Percentiles rank a stretch among this genome's conserved stretches.
Conservation (phyloP, 2,329 filamentous ascomycete species). For the Karstenula rhodostoma region DNA sequence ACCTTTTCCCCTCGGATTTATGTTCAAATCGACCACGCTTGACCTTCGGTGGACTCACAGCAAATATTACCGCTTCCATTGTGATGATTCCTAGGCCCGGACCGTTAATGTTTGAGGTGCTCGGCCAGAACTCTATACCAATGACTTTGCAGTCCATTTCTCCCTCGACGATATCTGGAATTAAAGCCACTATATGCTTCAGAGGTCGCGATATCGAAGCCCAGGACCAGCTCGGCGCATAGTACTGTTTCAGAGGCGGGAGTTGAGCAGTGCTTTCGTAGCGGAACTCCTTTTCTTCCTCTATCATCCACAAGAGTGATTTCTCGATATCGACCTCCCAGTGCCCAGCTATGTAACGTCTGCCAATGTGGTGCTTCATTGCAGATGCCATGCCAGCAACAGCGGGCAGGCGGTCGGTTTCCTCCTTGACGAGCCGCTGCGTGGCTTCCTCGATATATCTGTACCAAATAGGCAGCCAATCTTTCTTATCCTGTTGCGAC, state of each 20-base stretch:
- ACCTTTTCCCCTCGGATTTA: background rate
- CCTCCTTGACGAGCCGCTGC: background rate
- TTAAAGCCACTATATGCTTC: no score
- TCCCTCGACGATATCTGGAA: no score
- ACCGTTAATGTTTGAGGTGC: background rate
- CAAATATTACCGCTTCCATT: background rate
- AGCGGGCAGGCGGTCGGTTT: conserved; percentile 2
- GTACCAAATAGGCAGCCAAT: background rate
- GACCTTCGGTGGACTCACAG: background rate
- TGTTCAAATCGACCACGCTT: background rate
- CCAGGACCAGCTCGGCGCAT: conserved; percentile 5
- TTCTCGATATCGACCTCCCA: background rate
- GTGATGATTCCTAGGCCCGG: background rate
- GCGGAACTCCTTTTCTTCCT: background rate
- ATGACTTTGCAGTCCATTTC: background rate
- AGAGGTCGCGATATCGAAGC: background rate
- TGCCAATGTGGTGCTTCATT: background rate
- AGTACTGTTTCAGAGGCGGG: background rate
- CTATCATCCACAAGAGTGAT: background rate
- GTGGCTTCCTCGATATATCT: background rate
- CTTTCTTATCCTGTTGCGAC: background rate
- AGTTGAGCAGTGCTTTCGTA: no score
- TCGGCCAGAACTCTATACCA: background rate
- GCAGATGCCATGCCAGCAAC: conserved; percentile 4
- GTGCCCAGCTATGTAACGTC: background rate